Evolutionary conservation across 306 rosid species (phyloP), one percentile per base, ranked within the genome.

Genomic region (Quercus agrifolia): DNA sequence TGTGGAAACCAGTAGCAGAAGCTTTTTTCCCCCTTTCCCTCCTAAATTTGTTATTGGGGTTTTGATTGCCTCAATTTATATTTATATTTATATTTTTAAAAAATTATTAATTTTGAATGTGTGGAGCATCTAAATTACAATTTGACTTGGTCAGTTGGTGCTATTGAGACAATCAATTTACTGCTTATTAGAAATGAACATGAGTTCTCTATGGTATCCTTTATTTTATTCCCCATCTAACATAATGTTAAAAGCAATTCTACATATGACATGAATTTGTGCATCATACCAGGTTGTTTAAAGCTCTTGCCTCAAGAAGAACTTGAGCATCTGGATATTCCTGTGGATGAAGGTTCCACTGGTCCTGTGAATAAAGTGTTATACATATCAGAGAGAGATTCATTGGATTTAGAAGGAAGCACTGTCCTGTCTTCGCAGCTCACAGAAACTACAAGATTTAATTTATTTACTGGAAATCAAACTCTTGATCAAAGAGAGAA

Each of bases 381-480:
- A 31, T 93, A 91, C 84, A 73, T 85, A 41, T 71, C 91, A 6
- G 93, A 81, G 82, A 86, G 81, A 51, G 91, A 79, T 49, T 13
- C 49, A 31, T 78, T 89, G 49, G 73, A 74, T 84, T 75, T 56
- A 20, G 88, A 83, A 78, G 85, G 73, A 78, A 78, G 87, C 82
- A 72, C 70, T 78, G 63, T 74, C 46, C 38, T 85, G 76, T 85
- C 90, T 38, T 88, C 66, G 56, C 89, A 79, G 74, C 83, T 78
- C 35, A 20, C 83, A 1, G 87, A 88, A 68, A 87, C 57, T 55
- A 77, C 85, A 1, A 77, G 93, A 80, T 92, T 90, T 88, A 95
- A 92, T 89, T 86, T 86, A 25, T 95, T 95, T 84, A 90, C 98
- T 15, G 99, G 99, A 81, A 89, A 89, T 73, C 99, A 93, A 87